Evolutionary conservation across 2,329 filamentous ascomycete genomes (phyloP).

Genomic region (Emericellopsis atlantica): DNA sequence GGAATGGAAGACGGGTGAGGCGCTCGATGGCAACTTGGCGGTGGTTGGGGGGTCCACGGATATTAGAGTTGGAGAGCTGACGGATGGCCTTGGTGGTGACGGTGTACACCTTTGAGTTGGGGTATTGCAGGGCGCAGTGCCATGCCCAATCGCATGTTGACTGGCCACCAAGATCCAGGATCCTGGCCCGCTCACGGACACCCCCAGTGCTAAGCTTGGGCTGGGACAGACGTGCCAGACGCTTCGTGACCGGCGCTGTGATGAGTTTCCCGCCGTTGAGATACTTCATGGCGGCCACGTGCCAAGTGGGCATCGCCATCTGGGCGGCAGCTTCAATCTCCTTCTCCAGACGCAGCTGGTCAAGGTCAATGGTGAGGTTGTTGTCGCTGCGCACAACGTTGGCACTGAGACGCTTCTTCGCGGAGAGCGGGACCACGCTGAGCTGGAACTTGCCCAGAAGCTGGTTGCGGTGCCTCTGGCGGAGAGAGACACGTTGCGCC

Average conservation of each 20-base stretch:
- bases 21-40: conserved; percentile 66
- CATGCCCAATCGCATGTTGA: conserved; percentile 89
- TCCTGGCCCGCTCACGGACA: conserved; percentile 43
- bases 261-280: conserved; percentile 54
- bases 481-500: conserved; percentile 63
- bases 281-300: conserved; percentile 46
- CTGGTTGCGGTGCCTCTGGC: conserved; percentile 62
- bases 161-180: conserved; percentile 81
- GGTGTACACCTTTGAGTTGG: conserved; percentile 76
- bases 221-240: conserved; percentile 40
- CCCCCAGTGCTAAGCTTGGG: conserved; percentile 30
- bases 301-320: conserved; percentile 48
- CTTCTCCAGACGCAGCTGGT: conserved; percentile 55
- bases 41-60: conserved; percentile 80
- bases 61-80: conserved; percentile 59
- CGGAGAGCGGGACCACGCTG: conserved; percentile 53
- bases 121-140: conserved; percentile 79
- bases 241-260: conserved; percentile 50
- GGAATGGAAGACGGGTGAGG: conserved; percentile 74
- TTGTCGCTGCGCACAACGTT: conserved; percentile 65
- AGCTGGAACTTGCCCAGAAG: conserved; percentile 79
- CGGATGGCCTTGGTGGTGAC: conserved; percentile 63
- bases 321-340: conserved; percentile 72
- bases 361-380: conserved; percentile 47
- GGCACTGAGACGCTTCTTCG: conserved; percentile 57